Conservation (phyloP, 345 rosid genomes). For the Theobroma cacao region DNA sequence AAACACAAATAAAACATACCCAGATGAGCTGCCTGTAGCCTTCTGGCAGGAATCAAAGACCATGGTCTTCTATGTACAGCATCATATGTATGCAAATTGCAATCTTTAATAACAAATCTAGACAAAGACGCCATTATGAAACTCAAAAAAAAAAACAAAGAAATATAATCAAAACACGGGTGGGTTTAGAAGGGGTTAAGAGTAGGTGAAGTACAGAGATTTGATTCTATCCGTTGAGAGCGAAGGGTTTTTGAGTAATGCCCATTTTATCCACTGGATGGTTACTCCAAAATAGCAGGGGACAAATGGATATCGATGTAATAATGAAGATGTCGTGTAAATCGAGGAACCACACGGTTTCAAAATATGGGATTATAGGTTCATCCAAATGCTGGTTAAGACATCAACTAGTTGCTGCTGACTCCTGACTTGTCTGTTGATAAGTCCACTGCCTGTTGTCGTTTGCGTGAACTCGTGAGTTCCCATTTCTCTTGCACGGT, state of each 20-base stretch:
- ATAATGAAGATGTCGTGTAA: conserved; percentile 29
- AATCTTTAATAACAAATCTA: conserved; percentile 49
- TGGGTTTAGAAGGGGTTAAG: neutral
- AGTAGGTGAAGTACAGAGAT: neutral
- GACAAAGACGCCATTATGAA: conserved; percentile 66
- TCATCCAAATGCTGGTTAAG: neutral
- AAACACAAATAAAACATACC: conserved; percentile 41
- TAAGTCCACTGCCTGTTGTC: neutral
- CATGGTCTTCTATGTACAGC: conserved; percentile 25
- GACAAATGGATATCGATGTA: neutral
- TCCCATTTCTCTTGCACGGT: neutral
- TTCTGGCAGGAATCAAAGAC: conserved; percentile 27
- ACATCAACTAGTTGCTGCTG: neutral
- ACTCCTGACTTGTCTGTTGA: neutral
- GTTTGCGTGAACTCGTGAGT: neutral
- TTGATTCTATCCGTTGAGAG: neutral
- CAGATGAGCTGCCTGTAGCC: conserved; percentile 30
- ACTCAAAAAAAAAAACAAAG: neutral
- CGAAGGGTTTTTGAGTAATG: neutral
- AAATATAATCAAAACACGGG: neutral
- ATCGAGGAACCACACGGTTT: conserved; percentile 37
- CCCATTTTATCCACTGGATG: neutral
- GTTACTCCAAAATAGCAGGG: conserved; percentile 10
- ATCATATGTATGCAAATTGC: conserved; percentile 31
- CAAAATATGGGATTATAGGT: neutral